Percentiles rank a stretch among this genome's conserved stretches.
Conservation (phyloP, 176 grass and related monocot species). For the Zoysia pacifica region DNA sequence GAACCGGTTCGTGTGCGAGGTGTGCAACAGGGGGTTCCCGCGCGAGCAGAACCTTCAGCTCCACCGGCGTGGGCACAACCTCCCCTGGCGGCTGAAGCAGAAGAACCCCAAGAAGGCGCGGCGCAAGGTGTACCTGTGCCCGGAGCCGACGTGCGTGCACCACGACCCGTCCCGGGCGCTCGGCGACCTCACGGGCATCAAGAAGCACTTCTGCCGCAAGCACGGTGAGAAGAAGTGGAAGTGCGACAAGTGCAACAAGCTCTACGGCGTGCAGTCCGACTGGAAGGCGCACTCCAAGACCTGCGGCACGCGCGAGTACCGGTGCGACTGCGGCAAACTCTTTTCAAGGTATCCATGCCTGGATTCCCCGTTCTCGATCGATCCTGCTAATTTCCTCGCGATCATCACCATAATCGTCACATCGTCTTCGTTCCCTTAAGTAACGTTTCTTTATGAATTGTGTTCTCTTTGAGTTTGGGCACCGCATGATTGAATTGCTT, state of each 20-base stretch:
- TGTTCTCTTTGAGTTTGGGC: not conserved
- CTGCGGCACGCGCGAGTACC: constrained; percentile 97
- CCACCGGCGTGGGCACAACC: constrained; percentile 95
- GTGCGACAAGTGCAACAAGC: constrained; percentile 98
- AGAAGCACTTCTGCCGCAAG: constrained; percentile 99
- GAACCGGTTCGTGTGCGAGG: constrained; percentile 97
- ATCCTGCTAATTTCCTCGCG: not conserved
- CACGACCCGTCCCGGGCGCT: constrained; percentile 87
- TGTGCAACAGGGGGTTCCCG: constrained; percentile 97
- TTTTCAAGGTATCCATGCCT: constrained; percentile 76
- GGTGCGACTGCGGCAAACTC: constrained; percentile 96
- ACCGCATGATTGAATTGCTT: constrained; percentile 42
- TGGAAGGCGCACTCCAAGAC: constrained; percentile 99
- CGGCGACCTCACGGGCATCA: constrained; percentile 93
- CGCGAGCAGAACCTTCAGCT: constrained; percentile 99
- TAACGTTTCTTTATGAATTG: not conserved
- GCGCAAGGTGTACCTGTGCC: constrained; percentile 90
- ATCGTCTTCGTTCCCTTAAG: not conserved
- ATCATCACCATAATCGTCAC: too few relatives aligned
- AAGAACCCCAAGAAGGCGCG: constrained; percentile 86
- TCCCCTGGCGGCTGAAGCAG: constrained; percentile 96
- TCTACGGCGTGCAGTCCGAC: constrained; percentile 96
- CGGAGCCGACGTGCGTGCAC: constrained; percentile 94
- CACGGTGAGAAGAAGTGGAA: constrained; percentile 99
- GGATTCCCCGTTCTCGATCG: too few relatives aligned